Evolutionary conservation across 495 filamentous ascomycete species (phyloP), one percentile per base, ranked within the genome.

Genomic region (Tuber brumale): DNA sequence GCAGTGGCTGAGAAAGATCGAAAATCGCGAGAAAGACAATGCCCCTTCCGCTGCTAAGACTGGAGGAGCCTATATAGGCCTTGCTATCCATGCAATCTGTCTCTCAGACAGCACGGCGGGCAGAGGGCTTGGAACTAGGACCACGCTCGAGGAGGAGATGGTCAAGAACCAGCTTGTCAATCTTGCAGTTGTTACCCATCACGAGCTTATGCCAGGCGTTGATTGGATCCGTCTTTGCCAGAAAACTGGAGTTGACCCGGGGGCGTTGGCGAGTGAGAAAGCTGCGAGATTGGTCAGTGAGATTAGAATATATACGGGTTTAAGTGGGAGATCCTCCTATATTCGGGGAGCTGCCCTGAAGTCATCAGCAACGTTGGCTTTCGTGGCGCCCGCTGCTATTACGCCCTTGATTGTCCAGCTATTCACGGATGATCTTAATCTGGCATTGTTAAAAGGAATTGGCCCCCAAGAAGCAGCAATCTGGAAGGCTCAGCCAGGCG

Each of bases 191-290:
- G 85, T 98, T n/a, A 90, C 91, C 74, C 90, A 93, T 27, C 88
- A 90, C 37, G 89, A 94, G 73, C 83, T 99, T 45, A 88, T 97
- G 76, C 91, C 94, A 0, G 88, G 89, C 41, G 87, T 89, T 23
- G 90, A 88, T 61, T 99, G 96, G 96, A 99, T 99, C 83, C 90
- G 92, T 41, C 81, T 93, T 7, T 97, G 94, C 81, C 85, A 97
- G 57, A 88, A 88, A 76, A 89, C 92, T 37, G 89, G 91, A 37
- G 86, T 92, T 6, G 95, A 99, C 83, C 95, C 95, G 3, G 94
- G 94, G 27, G 85, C 87, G 18, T 87, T 99, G 71, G 93, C 90
- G 8, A 85, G 85, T 37, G 87, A 86, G 44, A 85, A 86, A 74
- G 85, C 86, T 4, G 37, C 76, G 14, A 70, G 71, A 16, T 70